phyloP scores from a whole-genome alignment of 371 early-diverging fungal species.

The Actinomortierella ambigua region DNA sequence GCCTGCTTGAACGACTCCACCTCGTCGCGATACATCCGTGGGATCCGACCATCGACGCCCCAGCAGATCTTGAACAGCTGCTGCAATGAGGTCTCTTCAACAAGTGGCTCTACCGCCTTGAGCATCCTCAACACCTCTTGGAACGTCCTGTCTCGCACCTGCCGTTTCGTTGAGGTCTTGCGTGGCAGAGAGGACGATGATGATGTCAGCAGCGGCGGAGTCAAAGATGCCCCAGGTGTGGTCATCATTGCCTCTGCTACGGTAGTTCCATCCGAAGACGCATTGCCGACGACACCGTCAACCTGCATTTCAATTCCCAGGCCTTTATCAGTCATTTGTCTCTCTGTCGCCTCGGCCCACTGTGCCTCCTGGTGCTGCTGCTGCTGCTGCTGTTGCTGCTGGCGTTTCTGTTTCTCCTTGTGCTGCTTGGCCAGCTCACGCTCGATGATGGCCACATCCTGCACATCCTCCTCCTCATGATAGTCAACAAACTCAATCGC shows the following conservation, averaged over 20 bases:
- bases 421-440: neutral
- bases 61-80: slow-evolving; percentile 28
- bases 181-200: neutral
- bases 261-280: too few relatives aligned
- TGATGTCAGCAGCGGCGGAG: too few relatives aligned
- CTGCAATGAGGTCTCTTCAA: slow-evolving; percentile 21
- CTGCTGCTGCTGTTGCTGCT: slow-evolving; percentile 1
- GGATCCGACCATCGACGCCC: slow-evolving; percentile 35
- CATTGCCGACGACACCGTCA: too few relatives aligned
- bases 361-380: neutral
- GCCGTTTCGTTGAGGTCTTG: neutral
- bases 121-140: slow-evolving; percentile 17
- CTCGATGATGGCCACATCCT: slow-evolving; percentile 6
- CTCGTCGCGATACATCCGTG: slow-evolving; percentile 27
- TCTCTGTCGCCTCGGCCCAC: too few relatives aligned
- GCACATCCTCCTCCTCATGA: slow-evolving; percentile 7
- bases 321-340: too few relatives aligned
- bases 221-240: too few relatives aligned
- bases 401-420: slow-evolving; percentile 7
- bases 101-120: slow-evolving; percentile 18
- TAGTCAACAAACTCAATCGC: slow-evolving; percentile 4
- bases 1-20: slow-evolving; percentile 39
- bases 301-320: too few relatives aligned
- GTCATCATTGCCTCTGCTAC: too few relatives aligned
- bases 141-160: slow-evolving; percentile 15